Base-by-base conservation (phyloP, 1,284 basidiomycete genomes). In the Singerocomus inundabilis region DNA sequence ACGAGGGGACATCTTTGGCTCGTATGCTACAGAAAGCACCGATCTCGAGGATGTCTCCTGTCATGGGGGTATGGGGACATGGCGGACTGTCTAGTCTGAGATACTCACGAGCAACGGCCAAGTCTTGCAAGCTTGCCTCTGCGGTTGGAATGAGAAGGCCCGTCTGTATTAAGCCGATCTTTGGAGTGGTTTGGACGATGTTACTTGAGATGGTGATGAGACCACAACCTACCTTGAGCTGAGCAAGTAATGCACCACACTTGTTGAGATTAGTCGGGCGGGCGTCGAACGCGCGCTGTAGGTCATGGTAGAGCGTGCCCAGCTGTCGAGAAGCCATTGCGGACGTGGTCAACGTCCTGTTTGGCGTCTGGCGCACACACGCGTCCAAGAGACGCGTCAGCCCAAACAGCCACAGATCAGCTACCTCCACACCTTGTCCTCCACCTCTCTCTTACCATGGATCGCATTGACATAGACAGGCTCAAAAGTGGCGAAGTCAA, bases 1-100 rank as follows among this genome's bases (percentile, higher is more conserved):
- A 99, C 0, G 91, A 88, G 37, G 91, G 85, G 12, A 97, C 84
- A 69, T 98, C 92, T 65, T 84, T 82, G 55, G 85, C 81, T 37
- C 93, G 81, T 66, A 99, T 88, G 53, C 94, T 93, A 75, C 89
- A 89, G 73, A 97, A 90, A 15, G 95, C 92, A 40, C 94, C 96
- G 59, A 98, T 87, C 75, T 98, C 96, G 49, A 99, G 84, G 46
- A 98, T 91, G 55, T 97, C 92, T 56, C 96, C 90, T 91, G 73
- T 2, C 21, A n/a, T 31, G 4, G 38, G 7, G 15, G 41, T 30
- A 30, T 53, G 47, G 44, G 24, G 33, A 40, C n/a, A 16, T 7
- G 21, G 24, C 1, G 18, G 18, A 31, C 21, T 5, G 16, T 12
- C 43, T 28, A 26, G 29, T 12, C 29, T 29, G 10, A 25, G 7